Base-by-base conservation (phyloP, 140 eudicot genomes). In the Bidens hawaiensis region DNA sequence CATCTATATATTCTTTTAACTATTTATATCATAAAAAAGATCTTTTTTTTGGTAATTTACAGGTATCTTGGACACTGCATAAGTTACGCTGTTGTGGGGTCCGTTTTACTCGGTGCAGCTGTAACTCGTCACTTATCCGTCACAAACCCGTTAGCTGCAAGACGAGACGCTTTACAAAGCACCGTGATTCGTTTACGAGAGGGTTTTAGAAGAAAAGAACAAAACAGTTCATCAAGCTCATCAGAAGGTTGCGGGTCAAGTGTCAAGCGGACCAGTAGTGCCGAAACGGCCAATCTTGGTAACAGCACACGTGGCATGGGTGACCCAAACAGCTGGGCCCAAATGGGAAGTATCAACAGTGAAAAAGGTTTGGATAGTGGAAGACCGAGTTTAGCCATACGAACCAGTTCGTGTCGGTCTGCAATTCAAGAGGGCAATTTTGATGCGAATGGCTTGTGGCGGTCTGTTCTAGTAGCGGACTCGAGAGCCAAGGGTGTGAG, bases 51-150 rank as follows among this genome's bases (percentile, higher is more conserved):
- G n/a, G 47, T 62, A 9, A 58, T 46, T 53, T 16, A 62, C 76
- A 90, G 97, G 94, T 91, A 84, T 56, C 75, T 93, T 28, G 99
- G 99, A n/a, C 99, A 93, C 75, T 93, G 99, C 52, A 79, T 88
- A 17, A 93, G 99, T 80, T 93, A 93, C 60, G 96, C 85, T 46
- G 83, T 93, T 60, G 94, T 93, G 64, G 99, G 96, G 60, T 84
- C 99, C 59, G 96, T 88, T 59, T 83, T 93, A 47, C 79, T 93
- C 4, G 99, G 99, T 48, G 99, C 99, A 41, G 99, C 99, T 34
- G 99, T 85, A 42, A 83, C 95, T 28, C 99, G 99, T 28, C 96
- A 88, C 72, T 75, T 93, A 54, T 82, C 85, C 11, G 83, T 85
- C 48, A 88, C 96, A 24, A 85, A 88, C 69, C 96, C 99, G n/a